phyloP scores from a whole-genome alignment of 2,329 filamentous ascomycete species.

The Sporothrix curviconia region DNA sequence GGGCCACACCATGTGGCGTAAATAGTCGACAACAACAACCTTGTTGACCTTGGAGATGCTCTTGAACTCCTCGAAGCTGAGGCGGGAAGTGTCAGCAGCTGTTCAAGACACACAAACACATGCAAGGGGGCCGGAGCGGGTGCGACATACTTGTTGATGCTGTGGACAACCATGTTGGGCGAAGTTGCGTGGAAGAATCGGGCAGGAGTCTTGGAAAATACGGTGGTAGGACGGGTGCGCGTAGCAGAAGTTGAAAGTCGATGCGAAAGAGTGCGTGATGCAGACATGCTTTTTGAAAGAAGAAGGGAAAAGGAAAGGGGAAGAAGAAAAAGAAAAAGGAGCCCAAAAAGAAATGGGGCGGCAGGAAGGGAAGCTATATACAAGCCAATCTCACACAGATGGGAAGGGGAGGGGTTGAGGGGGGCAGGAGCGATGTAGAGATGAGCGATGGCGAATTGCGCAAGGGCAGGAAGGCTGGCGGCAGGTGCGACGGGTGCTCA shows the following conservation, averaged over 20 bases:
- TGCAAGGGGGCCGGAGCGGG: too few species aligned
- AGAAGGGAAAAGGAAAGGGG: background rate
- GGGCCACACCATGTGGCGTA: conserved; percentile 91
- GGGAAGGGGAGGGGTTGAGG: background rate
- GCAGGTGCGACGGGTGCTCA: background rate
- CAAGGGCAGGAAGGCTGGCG: background rate
- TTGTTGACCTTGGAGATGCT: conserved; percentile 32
- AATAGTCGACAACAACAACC: conserved; percentile 74
- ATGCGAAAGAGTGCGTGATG: conserved; percentile 5
- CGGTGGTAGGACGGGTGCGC: background rate
- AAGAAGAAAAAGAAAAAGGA: background rate
- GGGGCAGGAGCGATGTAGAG: background rate
- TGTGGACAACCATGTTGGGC: conserved; percentile 16
- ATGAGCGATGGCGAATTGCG: background rate
- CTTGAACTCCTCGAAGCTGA: conserved; percentile 25
- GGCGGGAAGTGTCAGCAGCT: background rate
- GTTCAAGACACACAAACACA: too few species aligned
- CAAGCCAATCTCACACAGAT: background rate
- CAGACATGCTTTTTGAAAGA: conserved; percentile 4
- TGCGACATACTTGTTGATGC: conserved; percentile 15
- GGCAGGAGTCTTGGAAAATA: background rate
- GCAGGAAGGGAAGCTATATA: conserved; percentile 1
- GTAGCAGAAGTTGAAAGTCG: background rate
- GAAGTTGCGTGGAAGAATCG: conserved; percentile 17
- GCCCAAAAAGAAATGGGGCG: background rate